Evolutionary conservation across 2,329 filamentous ascomycete species (phyloP).

Genomic region (Aureobasidium sp.): DNA sequence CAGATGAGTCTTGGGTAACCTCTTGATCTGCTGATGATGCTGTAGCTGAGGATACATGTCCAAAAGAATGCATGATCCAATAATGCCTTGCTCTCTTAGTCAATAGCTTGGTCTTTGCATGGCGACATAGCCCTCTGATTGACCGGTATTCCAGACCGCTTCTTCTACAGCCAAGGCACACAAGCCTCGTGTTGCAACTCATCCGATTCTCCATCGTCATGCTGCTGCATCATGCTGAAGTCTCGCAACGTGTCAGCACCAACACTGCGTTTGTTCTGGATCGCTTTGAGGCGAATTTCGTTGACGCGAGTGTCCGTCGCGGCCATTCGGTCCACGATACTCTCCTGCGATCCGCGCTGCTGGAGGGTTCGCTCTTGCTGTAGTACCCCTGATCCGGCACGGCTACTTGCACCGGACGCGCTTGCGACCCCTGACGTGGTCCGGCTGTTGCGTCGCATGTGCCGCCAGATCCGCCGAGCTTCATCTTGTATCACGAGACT

Average conservation of each 20-base stretch:
- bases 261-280: conserved; percentile 35
- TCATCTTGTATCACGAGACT: conserved; percentile 19
- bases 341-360: conserved; percentile 11
- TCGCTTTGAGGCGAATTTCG: conserved; percentile 28
- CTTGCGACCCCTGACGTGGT: not conserved
- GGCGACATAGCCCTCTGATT: not conserved
- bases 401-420: conserved; percentile 4
- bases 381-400: not conserved
- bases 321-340: conserved; percentile 12
- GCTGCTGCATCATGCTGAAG: conserved; percentile 7
- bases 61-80: not conserved
- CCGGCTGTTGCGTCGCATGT: conserved; percentile 28
- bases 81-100: not conserved
- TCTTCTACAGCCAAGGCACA: conserved; percentile 5
- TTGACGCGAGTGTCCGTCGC: conserved; percentile 16
- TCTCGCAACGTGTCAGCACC: conserved; percentile 35
- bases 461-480: conserved; percentile 33
- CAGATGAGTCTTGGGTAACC: not conserved
- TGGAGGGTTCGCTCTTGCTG: not conserved
- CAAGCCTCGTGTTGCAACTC: not conserved
- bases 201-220: not conserved
- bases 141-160: not conserved
- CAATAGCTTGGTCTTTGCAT: not conserved
- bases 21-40: not conserved
- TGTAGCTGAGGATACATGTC: not conserved